Evolutionary conservation across 352 stramenopile species (phyloP), one percentile per base, ranked within the genome.

Genomic region (Phytophthora citrophthora): DNA sequence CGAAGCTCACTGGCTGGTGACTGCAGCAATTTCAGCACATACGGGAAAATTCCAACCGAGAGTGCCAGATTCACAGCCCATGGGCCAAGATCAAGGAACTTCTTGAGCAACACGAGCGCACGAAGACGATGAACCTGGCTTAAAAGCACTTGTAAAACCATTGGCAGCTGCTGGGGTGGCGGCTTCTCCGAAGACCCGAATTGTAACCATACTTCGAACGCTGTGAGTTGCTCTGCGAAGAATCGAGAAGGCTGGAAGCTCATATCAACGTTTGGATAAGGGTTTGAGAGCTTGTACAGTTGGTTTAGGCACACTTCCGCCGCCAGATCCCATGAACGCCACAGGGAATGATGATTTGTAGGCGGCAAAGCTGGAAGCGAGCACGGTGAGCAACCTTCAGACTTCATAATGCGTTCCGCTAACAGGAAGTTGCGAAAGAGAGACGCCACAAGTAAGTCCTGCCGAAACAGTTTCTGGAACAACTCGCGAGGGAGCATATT

Each of bases 361-460:
- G 95, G 85, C 26, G 97, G 97, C 27, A 99, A 73, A 15, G 87
- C 74, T 36, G 98, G 98, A 62, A 98, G 77, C n/a, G 94, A 99
- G 64, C 89, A 95, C 10, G 89, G 89, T 4, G 87, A 83, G 51
- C 85, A 94, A 5, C 88, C 86, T 38, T 85, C 79, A 2, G 84
- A 89, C 62, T 96, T 97, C 83, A 99, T 88, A 59, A 99, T 99
- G 10, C 97, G 84, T 75, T 99, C 96, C 4, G 97, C 97, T 5
- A 99, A 67, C 20, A 99, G 65, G 75, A 99, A 99, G 66, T 99
- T 97, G 15, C 98, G 87, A 73, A 99, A 99, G 10, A 99, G 91
- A 36, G 87, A 98, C 1, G 98, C 97, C 5, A 99, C 91, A 9
- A 99, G 74, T 53, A 99, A 81, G 81, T 99, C 98, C 68, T 99